Base-by-base conservation (phyloP, 164 flowering plant genomes). In the Sedum album region DNA sequence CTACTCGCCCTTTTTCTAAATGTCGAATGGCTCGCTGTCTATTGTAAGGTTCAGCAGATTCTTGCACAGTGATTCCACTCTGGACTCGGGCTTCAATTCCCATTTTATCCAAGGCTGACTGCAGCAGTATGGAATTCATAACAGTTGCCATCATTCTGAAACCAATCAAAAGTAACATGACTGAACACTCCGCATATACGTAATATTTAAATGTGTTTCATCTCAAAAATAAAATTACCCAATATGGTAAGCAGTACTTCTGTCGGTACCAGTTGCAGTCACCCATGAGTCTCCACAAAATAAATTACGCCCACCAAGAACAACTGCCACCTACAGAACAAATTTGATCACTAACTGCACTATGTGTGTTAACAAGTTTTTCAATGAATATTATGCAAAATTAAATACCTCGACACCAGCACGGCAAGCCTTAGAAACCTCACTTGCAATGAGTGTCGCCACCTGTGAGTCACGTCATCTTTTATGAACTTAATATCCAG, bases 101-200 rank as follows among this genome's bases (percentile, higher is more conserved):
- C 73, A 80, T 53, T 77, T 91, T 88, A 78, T 94, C 95, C 26
- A 91, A 57, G 38, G 96, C 89, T 49, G 97, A 93, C 69, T 90
- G 97, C 69, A 94, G 86, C 73, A 94, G 72, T 78, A 90, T 65
- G 20, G 97, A 86, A 70, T 91, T 94, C 99, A 91, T 91, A 72
- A 91, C 85, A 60, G 92, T 84, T 64, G 96, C 97, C 96, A 94
- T 90, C 97, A 91, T 90, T 69, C 97, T 94, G 88, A 23, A 35
- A 60, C 66, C 18, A 48, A 48, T 48, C 53, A 48, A 1, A 48
- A 20, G 18, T 15, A 1, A 48, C n/a, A 15, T 4, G 4, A n/a
- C 17, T 48, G 18, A 48, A 18, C 53, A n/a, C n/a, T n/a, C n/a
- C n/a, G n/a, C n/a, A n/a, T n/a, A n/a, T n/a, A n/a, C n/a, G 31